A percentile compares a stretch with the other conserved stretches of the same genome.
These are phyloP conservation scores for Arthrobotrys iridis DNA, from an alignment of 2,329 filamentous ascomycete genomes.

Conservation along the genomic window DNA sequence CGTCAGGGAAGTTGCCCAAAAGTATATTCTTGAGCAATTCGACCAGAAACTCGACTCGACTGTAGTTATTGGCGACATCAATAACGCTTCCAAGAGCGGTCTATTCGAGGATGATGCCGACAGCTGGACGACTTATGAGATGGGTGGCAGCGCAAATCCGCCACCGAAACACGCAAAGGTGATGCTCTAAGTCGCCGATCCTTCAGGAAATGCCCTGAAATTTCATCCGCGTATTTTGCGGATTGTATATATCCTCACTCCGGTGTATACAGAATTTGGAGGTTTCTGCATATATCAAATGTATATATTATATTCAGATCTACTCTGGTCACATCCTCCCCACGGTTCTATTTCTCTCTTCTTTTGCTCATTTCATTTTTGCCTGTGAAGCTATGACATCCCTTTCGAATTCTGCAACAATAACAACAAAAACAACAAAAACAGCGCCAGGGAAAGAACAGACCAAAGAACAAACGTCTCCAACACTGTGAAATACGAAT, in stretches of 20 bases:
- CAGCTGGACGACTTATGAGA: conserved; percentile 78
- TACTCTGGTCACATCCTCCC: conserved; percentile 26
- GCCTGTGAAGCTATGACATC: neutral
- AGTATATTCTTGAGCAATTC: conserved; percentile 77
- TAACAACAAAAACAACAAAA: neutral
- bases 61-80: conserved; percentile 83
- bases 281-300: conserved; percentile 12
- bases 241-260: conserved; percentile 28
- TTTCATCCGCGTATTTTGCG: neutral
- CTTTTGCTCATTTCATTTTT: too few relatives aligned
- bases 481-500: conserved; percentile 43
- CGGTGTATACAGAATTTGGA: neutral
- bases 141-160: conserved; percentile 68
- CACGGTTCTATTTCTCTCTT: neutral
- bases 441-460: conserved; percentile 53
- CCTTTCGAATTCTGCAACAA: too few relatives aligned
- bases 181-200: conserved; percentile 37
- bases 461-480: conserved; percentile 53
- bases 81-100: conserved; percentile 61
- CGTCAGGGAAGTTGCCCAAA: conserved; percentile 81
- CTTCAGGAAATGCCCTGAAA: neutral
- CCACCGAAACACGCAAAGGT: conserved; percentile 20
- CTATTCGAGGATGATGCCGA: conserved; percentile 63
- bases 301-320: conserved; percentile 41
- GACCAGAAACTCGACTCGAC: conserved; percentile 68